A percentile compares a stretch with the other conserved stretches of the same genome.
phyloP scores from a whole-genome alignment of 169 alveolate species.

The Cryptosporidium baileyi region DNA sequence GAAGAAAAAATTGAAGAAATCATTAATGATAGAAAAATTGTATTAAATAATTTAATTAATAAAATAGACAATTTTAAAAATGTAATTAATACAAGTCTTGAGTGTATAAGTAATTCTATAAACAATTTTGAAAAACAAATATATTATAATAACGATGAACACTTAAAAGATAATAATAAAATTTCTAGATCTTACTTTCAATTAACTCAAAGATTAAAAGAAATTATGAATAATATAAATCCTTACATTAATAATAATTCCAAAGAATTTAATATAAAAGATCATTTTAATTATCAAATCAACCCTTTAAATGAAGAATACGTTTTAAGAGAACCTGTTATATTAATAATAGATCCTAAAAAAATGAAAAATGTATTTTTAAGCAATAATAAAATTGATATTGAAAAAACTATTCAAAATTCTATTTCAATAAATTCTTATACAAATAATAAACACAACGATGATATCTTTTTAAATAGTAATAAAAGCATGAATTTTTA shows the following conservation, averaged over 20 bases:
- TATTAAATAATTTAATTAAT: not conserved
- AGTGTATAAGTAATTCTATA: conserved; percentile 46
- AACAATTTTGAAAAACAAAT: conserved; percentile 24
- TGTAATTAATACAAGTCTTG: conserved; percentile 51
- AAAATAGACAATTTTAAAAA: conserved; percentile 10
- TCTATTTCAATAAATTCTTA: not conserved
- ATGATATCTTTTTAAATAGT: not conserved
- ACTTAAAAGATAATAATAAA: conserved; percentile 1
- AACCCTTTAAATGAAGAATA: not conserved
- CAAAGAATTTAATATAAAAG: not conserved
- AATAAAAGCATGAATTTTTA: no score
- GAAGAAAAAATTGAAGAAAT: conserved; percentile 28
- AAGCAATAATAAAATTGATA: not conserved
- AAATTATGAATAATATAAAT: not conserved
- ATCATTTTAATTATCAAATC: not conserved
- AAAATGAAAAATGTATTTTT: conserved; percentile 3
- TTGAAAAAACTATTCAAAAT: not conserved
- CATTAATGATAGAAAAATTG: conserved; percentile 16
- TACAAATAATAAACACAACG: not conserved
- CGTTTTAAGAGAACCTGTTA: conserved; percentile 19
- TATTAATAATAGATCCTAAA: conserved; percentile 32
- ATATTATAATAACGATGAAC: not conserved
- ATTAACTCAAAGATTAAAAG: conserved; percentile 30
- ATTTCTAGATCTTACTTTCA: conserved; percentile 38
- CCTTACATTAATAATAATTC: not conserved